A percentile compares a stretch with the other conserved stretches of the same genome.
phyloP scores from a whole-genome alignment of 2,329 filamentous ascomycete species.

The Nigrospora sphaerica region DNA sequence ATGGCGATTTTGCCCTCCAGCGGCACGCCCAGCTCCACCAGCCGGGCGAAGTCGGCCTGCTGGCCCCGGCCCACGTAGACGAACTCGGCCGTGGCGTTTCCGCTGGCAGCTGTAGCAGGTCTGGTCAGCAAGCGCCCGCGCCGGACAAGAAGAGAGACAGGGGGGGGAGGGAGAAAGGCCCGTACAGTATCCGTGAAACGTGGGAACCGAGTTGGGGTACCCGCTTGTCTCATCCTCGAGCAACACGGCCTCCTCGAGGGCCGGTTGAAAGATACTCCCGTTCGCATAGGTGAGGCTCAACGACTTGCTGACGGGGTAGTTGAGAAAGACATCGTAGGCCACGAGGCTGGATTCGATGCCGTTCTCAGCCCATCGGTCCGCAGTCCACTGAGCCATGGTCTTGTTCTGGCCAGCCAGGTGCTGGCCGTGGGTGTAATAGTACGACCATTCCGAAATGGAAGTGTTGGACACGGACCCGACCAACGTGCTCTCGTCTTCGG shows the following conservation, averaged over 20 bases:
- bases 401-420: conserved; percentile 21
- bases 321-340: conserved; percentile 21
- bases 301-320: conserved; percentile 50
- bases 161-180: too few species aligned
- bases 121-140: too few species aligned
- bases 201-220: conserved; percentile 62
- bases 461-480: conserved; percentile 19
- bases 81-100: conserved; percentile 68
- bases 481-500: conserved; percentile 15
- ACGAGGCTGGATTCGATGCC: conserved; percentile 19
- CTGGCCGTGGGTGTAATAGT: conserved; percentile 24
- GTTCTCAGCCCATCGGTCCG: conserved; percentile 18
- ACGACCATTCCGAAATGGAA: conserved; percentile 21
- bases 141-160: too few species aligned
- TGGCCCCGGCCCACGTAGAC: conserved; percentile 76
- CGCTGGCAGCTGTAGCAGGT: conserved; percentile 45
- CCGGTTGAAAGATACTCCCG: conserved; percentile 53
- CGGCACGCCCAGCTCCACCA: conserved; percentile 59
- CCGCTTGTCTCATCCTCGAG: conserved; percentile 67
- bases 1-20: conserved; percentile 73
- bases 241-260: conserved; percentile 65
- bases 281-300: conserved; percentile 30
- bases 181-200: conserved; percentile 69
- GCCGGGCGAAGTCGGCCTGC: conserved; percentile 64
- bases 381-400: conserved; percentile 24